A percentile compares a stretch with the other conserved stretches of the same genome.
Conservation (phyloP, 768 basidiomycete species). For the Russula earlei region DNA sequence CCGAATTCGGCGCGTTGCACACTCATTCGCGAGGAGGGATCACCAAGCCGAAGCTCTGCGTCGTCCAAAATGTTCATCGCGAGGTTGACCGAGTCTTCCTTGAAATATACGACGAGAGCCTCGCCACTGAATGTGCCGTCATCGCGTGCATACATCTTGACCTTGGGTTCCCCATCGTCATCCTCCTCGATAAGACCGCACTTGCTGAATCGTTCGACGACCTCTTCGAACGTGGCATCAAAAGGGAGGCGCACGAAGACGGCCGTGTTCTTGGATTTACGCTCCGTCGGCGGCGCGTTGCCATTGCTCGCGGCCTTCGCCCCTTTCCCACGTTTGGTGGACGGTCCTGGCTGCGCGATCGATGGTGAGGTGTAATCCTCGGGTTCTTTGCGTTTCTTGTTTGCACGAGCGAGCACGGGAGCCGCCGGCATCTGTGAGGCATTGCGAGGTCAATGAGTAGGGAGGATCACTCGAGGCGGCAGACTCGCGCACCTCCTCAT, state of each 20-base stretch:
- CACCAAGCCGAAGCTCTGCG: constrained; percentile 80
- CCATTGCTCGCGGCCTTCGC: constrained; percentile 32
- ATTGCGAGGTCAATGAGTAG: constrained; percentile 12
- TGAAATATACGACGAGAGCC: constrained; percentile 93
- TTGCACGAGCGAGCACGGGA: constrained; percentile 70
- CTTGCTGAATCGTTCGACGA: constrained; percentile 80
- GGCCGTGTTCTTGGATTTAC: constrained; percentile 85
- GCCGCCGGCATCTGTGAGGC: constrained; percentile 68
- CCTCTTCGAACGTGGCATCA: constrained; percentile 63
- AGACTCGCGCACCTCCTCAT: constrained; percentile 66
- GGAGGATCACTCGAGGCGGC: constrained; percentile 2
- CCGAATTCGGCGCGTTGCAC: constrained; percentile 71
- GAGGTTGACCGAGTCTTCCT: constrained; percentile 86
- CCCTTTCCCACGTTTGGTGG: constrained; percentile 62
- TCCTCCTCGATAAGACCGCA: constrained; percentile 92
- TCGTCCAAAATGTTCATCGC: constrained; percentile 85
- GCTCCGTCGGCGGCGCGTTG: constrained; percentile 30
- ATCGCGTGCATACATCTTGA: constrained; percentile 90
- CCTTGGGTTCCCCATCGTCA: constrained; percentile 81
- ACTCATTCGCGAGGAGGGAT: constrained; percentile 59
- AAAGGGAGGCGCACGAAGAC: constrained; percentile 80
- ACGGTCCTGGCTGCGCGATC: constrained; percentile 36
- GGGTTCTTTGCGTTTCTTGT: constrained; percentile 69
- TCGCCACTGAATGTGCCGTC: constrained; percentile 89
- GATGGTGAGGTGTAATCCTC: constrained; percentile 62